These are phyloP conservation scores for Rhizopogon rudus DNA, from an alignment of 768 basidiomycete species.

Conservation along the genomic window DNA sequence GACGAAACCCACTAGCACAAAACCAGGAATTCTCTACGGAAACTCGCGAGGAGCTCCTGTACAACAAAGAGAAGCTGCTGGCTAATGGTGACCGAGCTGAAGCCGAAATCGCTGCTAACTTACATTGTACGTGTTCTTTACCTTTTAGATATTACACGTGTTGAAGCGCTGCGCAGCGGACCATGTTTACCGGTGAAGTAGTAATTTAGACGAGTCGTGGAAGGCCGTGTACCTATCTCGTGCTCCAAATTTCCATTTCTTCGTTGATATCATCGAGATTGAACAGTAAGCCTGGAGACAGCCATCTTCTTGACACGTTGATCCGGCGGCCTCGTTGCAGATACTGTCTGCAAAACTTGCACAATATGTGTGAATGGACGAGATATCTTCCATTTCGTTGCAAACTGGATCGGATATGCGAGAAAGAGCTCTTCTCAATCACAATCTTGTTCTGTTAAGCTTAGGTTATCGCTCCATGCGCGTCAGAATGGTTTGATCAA, in stretches of 20 bases:
- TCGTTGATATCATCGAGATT: background rate
- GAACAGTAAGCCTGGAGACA: background rate
- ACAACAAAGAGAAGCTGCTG: constrained; percentile 98
- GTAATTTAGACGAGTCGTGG: constrained; percentile 6
- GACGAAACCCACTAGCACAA: constrained; percentile 57
- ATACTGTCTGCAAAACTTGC: background rate
- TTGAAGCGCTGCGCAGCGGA: constrained; percentile 51
- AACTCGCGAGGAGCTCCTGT: constrained; percentile 95
- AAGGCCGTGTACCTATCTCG: constrained; percentile 20
- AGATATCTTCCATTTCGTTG: background rate
- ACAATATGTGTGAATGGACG: background rate
- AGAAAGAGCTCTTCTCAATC: background rate
- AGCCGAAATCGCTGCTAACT: constrained; percentile 95
- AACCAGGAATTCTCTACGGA: constrained; percentile 98
- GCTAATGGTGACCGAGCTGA: constrained; percentile 96
- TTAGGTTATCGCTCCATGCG: background rate
- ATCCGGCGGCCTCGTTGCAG: background rate
- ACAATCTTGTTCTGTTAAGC: background rate
- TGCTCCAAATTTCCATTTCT: background rate
- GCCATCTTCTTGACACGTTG: background rate
- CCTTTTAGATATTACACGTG: constrained; percentile 9
- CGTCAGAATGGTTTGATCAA: background rate
- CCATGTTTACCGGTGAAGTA: constrained; percentile 74
- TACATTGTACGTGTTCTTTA: constrained; percentile 51
- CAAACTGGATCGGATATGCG: background rate